phyloP scores from a whole-genome alignment of 768 basidiomycete species.

The Clavulina sp. region DNA sequence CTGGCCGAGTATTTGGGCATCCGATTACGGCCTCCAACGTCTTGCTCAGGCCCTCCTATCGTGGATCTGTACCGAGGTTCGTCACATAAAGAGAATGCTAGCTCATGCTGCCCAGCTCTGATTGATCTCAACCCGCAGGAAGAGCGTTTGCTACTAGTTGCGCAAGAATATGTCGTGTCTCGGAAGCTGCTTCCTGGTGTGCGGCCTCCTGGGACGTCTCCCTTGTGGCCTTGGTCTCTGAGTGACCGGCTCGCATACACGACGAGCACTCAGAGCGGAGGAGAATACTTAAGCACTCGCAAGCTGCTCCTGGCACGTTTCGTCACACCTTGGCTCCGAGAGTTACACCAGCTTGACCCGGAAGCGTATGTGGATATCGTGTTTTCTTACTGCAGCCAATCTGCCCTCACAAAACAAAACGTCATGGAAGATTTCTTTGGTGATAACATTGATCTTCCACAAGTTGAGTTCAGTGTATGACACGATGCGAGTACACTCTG shows the following conservation, averaged over 20 bases:
- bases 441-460: too few relatives aligned
- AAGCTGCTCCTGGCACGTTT: conserved; percentile 37
- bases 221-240: conserved; percentile 31
- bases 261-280: conserved; percentile 23
- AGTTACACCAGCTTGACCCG: conserved; percentile 45
- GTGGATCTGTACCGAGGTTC: conserved; percentile 64
- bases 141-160: conserved; percentile 42
- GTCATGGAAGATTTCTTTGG: background rate
- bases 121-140: conserved; percentile 27
- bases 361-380: conserved; percentile 33
- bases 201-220: conserved; percentile 14
- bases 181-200: conserved; percentile 47
- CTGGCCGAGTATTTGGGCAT: conserved; percentile 57
- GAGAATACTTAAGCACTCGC: conserved; percentile 50
- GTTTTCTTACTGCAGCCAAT: conserved; percentile 25
- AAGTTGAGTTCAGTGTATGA: too few relatives aligned
- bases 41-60: conserved; percentile 37
- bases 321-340: conserved; percentile 48
- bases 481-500: too few relatives aligned
- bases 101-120: background rate
- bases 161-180: conserved; percentile 48
- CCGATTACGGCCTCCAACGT: conserved; percentile 50
- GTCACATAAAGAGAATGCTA: too few relatives aligned
- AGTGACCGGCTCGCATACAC: background rate
- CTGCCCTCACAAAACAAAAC: background rate